Conservation (phyloP, 2,329 filamentous ascomycete species). For the Hymenoscyphus linearis region DNA sequence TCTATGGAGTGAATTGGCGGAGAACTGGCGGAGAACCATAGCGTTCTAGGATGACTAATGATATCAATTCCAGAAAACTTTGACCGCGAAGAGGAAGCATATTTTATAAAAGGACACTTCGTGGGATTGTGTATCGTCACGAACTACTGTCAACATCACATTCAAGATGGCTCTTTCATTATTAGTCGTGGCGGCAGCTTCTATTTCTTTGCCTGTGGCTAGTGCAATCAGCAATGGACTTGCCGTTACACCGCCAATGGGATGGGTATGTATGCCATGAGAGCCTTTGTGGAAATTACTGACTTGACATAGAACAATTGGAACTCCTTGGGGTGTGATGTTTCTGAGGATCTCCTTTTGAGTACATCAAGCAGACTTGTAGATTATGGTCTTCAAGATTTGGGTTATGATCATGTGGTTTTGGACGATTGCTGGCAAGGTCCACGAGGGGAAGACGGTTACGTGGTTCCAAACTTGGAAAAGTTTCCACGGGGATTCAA, state of each 20-base stretch:
- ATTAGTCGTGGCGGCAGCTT: too few relatives aligned
- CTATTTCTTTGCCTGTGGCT: too few relatives aligned
- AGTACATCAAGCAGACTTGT: slow-evolving; percentile 41
- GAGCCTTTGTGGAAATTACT: not conserved
- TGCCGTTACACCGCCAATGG: slow-evolving; percentile 31
- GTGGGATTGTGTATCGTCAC: too few relatives aligned
- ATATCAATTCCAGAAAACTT: too few relatives aligned
- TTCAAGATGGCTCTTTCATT: too few relatives aligned
- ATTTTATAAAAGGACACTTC: too few relatives aligned
- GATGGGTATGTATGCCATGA: slow-evolving; percentile 31
- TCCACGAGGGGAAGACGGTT: slow-evolving; percentile 31
- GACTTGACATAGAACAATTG: slow-evolving; percentile 30
- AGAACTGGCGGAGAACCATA: too few relatives aligned
- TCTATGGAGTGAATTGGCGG: too few relatives aligned
- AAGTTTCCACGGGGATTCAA: slow-evolving; percentile 39
- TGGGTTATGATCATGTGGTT: slow-evolving; percentile 50
- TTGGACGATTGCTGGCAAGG: slow-evolving; percentile 46
- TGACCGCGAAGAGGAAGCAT: too few relatives aligned
- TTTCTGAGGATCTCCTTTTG: slow-evolving; percentile 43
- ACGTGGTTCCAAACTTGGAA: slow-evolving; percentile 33
- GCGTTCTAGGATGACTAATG: too few relatives aligned
- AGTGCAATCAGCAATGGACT: too few relatives aligned
- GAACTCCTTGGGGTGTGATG: slow-evolving; percentile 48
- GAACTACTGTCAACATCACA: too few relatives aligned
- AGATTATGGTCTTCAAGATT: slow-evolving; percentile 42